A percentile compares a stretch with the other conserved stretches of the same genome.
Evolutionary conservation across 108 stramenopile genomes (phyloP).

Genomic region (Nitzschia sp.): DNA sequence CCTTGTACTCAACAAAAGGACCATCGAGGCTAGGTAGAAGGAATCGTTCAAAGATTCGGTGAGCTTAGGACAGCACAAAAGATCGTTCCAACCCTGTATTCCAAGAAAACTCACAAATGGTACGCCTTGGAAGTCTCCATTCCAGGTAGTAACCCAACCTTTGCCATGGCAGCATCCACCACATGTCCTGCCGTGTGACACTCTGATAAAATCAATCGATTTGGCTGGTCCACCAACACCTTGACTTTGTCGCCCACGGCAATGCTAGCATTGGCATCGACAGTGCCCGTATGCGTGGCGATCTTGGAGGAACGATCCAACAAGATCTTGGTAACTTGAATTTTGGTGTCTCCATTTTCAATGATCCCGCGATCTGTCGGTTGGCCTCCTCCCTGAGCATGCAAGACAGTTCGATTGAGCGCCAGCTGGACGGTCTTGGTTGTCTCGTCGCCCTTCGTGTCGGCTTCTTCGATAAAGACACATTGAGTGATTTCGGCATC

Average conservation of each 20-base stretch:
- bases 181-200: conserved; percentile 90
- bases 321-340: conserved; percentile 56
- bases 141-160: conserved; percentile 41
- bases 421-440: conserved; percentile 34
- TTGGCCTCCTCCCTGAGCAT: conserved; percentile 89
- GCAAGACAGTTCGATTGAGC: conserved; percentile 74
- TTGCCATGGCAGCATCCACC: conserved; percentile 83
- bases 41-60: not conserved
- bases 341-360: not conserved
- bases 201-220: conserved; percentile 64
- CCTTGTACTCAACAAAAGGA: conserved; percentile 82
- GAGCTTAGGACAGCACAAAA: too few relatives aligned
- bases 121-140: conserved; percentile 70
- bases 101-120: conserved; percentile 64
- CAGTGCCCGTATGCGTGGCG: conserved; percentile 61
- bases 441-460: conserved; percentile 1
- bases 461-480: conserved; percentile 8
- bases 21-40: conserved; percentile 48
- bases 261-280: conserved; percentile 12
- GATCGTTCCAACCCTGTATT: too few relatives aligned
- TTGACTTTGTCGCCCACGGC: conserved; percentile 41
- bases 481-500: conserved; percentile 36
- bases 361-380: conserved; percentile 77
- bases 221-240: conserved; percentile 52
- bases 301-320: conserved; percentile 61